Conservation (phyloP, 805 yeast genomes). For the Metschnikowia aberdeeniae region DNA sequence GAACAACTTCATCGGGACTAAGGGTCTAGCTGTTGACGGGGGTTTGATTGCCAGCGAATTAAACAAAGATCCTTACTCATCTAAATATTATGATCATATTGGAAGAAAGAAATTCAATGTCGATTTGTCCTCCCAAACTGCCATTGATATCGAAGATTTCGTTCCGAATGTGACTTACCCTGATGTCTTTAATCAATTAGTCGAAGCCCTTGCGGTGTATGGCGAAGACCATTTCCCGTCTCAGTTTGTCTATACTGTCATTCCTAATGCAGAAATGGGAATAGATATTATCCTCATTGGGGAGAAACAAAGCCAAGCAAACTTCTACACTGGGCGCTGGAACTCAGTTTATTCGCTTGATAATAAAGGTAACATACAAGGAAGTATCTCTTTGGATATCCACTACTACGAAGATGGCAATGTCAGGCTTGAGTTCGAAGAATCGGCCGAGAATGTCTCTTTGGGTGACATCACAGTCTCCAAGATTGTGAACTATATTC, state of each 20-base stretch:
- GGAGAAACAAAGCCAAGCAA: slow-evolving; percentile 64
- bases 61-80: slow-evolving; percentile 28
- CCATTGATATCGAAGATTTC: slow-evolving; percentile 49
- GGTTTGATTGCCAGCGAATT: slow-evolving; percentile 29
- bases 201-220: slow-evolving; percentile 42
- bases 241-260: slow-evolving; percentile 39
- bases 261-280: slow-evolving; percentile 28
- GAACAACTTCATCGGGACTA: slow-evolving; percentile 25
- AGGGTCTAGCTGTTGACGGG: slow-evolving; percentile 28
- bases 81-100: slow-evolving; percentile 52
- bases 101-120: slow-evolving; percentile 50
- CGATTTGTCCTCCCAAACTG: slow-evolving; percentile 48
- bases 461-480: slow-evolving; percentile 23
- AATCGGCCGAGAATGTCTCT: slow-evolving; percentile 24
- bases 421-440: slow-evolving; percentile 61
- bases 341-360: slow-evolving; percentile 54
- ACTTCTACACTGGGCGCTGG: slow-evolving; percentile 92
- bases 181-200: slow-evolving; percentile 26
- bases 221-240: slow-evolving; percentile 67
- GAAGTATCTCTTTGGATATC: slow-evolving; percentile 62
- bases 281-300: slow-evolving; percentile 62
- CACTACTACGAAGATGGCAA: slow-evolving; percentile 97
- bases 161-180: slow-evolving; percentile 26
- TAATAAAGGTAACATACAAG: slow-evolving; percentile 35
- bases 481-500: slow-evolving; percentile 44